Conservation (phyloP, 169 alveolate genomes). For the Plasmodium adleri region DNA sequence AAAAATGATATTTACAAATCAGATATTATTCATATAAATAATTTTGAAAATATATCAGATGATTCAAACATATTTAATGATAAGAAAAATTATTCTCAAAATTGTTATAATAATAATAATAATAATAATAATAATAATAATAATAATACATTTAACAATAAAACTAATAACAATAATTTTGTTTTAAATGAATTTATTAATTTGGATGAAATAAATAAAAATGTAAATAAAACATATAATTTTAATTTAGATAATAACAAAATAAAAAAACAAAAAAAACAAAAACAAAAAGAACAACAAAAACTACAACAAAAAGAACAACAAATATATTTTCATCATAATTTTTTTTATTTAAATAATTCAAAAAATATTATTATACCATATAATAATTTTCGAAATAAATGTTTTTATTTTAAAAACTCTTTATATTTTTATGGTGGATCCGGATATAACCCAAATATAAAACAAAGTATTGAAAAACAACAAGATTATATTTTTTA, state of each 20-base stretch:
- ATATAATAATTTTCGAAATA: slow-evolving; percentile 39
- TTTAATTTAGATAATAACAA: no score
- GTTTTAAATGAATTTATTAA: no score
- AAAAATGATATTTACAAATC: neutral
- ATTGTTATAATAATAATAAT: neutral
- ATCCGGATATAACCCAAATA: slow-evolving; percentile 15
- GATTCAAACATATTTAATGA: no score
- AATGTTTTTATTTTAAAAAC: slow-evolving; percentile 21
- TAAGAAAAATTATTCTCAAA: neutral
- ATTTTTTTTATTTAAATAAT: slow-evolving; percentile 2
- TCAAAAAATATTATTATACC: slow-evolving; percentile 17
- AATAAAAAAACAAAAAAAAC: no score
- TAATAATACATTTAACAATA: neutral
- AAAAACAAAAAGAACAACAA: no score
- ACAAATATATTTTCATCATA: slow-evolving; percentile 12
- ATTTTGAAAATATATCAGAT: no score
- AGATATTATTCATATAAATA: no score
- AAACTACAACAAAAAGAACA: neutral
- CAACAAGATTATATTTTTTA: slow-evolving; percentile 9
- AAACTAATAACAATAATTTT: neutral
- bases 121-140: neutral
- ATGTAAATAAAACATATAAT: no score
- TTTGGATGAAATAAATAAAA: no score
- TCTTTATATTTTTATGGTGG: slow-evolving; percentile 41
- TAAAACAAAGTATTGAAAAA: neutral